Evolutionary conservation across 495 filamentous ascomycete species (phyloP).

Genomic region (Amniculicola lignicola): DNA sequence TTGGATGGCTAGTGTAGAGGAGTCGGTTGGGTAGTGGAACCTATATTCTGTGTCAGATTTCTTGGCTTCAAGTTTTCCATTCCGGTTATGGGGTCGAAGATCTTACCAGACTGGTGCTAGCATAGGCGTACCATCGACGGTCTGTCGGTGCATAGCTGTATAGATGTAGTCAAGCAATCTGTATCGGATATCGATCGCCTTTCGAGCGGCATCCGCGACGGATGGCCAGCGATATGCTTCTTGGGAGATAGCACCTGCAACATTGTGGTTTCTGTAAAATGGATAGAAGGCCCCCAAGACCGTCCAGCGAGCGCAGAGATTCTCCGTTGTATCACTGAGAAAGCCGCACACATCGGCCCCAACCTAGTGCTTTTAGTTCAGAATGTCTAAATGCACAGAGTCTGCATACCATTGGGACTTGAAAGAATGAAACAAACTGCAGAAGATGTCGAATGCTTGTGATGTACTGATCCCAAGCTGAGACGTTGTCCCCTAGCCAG

Average conservation of each 20-base stretch:
- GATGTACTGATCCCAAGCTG: slow-evolving; percentile 70
- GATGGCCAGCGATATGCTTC: slow-evolving; percentile 75
- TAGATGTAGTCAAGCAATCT: slow-evolving; percentile 78
- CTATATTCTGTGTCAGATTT: background rate
- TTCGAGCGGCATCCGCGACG: slow-evolving; percentile 63
- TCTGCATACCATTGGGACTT: slow-evolving; percentile 71
- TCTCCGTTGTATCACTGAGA: slow-evolving; percentile 65
- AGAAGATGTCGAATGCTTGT: slow-evolving; percentile 65
- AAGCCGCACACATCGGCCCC: slow-evolving; percentile 83
- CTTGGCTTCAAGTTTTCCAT: background rate
- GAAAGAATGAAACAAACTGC: slow-evolving; percentile 75
- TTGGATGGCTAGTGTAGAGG: slow-evolving; percentile 57
- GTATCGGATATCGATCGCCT: slow-evolving; percentile 73
- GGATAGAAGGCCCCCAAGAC: slow-evolving; percentile 75
- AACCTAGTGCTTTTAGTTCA: slow-evolving; percentile 35
- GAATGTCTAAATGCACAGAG: background rate
- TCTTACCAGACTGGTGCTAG: slow-evolving; percentile 67
- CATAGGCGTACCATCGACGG: slow-evolving; percentile 64
- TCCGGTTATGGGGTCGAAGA: background rate
- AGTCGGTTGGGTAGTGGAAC: slow-evolving; percentile 60
- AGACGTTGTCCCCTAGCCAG: slow-evolving; percentile 84
- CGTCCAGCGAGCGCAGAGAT: slow-evolving; percentile 81
- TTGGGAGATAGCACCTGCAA: slow-evolving; percentile 50
- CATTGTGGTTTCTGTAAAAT: slow-evolving; percentile 82
- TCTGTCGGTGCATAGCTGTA: slow-evolving; percentile 66